Evolutionary conservation across 352 stramenopile genomes (phyloP), one percentile per base, ranked within the genome.

Genomic region (Globisporangium radiosum): DNA sequence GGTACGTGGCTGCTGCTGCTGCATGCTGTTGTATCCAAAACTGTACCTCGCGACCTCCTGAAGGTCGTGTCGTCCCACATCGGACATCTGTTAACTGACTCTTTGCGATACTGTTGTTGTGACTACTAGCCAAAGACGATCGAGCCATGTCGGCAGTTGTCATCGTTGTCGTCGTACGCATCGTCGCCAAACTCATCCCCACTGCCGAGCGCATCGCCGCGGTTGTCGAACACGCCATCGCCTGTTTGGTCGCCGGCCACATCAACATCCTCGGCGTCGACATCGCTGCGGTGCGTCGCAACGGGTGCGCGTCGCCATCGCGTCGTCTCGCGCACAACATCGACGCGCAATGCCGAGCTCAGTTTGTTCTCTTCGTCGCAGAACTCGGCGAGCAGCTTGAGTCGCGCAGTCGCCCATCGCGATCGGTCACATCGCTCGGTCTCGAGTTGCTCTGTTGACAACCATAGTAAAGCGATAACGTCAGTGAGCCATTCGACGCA

Each of bases 311-410:
- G 25, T 33, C 25, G 25, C 25, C 25, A 33, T 33, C 25, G 25
- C 25, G 25, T 33, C 25, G 25, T 33, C 25, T 52, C 48, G 44
- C 39, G 9, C 38, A 7, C 39, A 8, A 4, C 52, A 1, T 25
- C 36, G 33, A 57, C 62, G n/a, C 47, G 64, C 7, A 79, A 54
- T 43, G 63, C 63, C 11, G 66, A 75, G 45, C 63, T 72, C 56
- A 92, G 64, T 52, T 88, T 90, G 73, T 72, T 88, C 56, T 90
- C 82, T 73, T 90, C 82, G 54, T 92, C 82, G 38, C 82, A 92
- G 57, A 92, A 92, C 60, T 90, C 78, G 13, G 80, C 80, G 7
- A 92, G 68, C 45, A 92, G 64, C 63, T 89, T 85, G 9, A 92
- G 68, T 15, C 82, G 69, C 39, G 78, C 73, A 15, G 76, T 83